Evolutionary conservation across 2,329 filamentous ascomycete genomes (phyloP), one percentile per base, ranked within the genome.

Genomic region (Diaporthe sp.): DNA sequence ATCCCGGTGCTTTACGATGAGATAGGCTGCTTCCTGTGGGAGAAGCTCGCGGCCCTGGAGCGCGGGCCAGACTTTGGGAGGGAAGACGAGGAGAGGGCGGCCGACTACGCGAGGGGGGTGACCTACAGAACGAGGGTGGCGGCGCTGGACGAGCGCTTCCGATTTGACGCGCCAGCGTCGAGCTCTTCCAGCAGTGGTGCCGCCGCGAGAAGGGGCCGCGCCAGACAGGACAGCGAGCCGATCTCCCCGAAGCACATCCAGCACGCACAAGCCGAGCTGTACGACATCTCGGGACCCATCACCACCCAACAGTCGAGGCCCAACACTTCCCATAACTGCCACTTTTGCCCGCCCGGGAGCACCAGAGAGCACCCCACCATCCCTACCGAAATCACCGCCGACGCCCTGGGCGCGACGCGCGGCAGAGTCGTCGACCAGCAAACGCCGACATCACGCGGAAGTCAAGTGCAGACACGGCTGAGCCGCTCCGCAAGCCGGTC

Each of bases 1-100:
- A 77, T 78, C 28, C 80, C 80, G 9, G 78, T 78, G 42, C 76
- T 81, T 49, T 74, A 79, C 71, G 79, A 80, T 37, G 77, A 81
- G 75, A 78, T 81, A 9, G 78, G 76, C 44, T 55, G 57, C 22
- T 75, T 72, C 12, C 71, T 82, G 19, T 82, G 79, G 79, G 60
- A 73, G 62, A 37, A 62, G 31, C 78, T 79, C 15, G 76, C 73
- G 10, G 65, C 46, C 31, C 19, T 67, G 49, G 70, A 62, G 39
- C 74, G 70, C 28, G 67, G 58, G 6, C 71, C 71, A 4, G 61
- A 57, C 37, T 73, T 67, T 15, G 31, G 22, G 12, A 28, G 19
- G n/a, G 31, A 60, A 22, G 62, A 70, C 12, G 62, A 70, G 62
- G 53, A 74, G 65, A 58, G 8, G 72, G 62, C 42, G 55, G 65